Evolutionary conservation across 2,329 filamentous ascomycete species (phyloP).

Genomic region (Colletotrichum endophyticum): DNA sequence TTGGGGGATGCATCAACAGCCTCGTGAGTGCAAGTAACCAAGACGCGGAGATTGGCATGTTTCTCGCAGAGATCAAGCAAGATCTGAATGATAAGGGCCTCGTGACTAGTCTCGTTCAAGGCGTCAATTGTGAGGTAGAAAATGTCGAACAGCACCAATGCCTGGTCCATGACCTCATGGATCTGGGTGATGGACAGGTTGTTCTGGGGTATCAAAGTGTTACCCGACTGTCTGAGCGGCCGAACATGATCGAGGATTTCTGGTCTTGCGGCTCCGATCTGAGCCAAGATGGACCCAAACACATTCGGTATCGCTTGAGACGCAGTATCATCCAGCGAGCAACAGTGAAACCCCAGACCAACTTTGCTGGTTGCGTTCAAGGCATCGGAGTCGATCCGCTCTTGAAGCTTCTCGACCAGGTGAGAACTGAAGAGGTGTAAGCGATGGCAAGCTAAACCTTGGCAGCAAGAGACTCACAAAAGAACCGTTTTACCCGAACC

Average conservation of each 20-base stretch:
- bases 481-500: constrained; percentile 32
- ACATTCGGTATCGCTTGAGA: constrained; percentile 30
- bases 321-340: constrained; percentile 27
- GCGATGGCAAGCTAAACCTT: background rate
- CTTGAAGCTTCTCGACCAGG: constrained; percentile 24
- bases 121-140: constrained; percentile 28
- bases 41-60: constrained; percentile 20
- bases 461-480: constrained; percentile 20
- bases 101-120: constrained; percentile 25
- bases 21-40: constrained; percentile 26
- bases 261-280: constrained; percentile 19
- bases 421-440: constrained; percentile 21
- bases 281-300: constrained; percentile 31
- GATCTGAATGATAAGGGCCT: constrained; percentile 16
- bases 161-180: constrained; percentile 9
- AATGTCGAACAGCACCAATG: constrained; percentile 4
- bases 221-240: constrained; percentile 12
- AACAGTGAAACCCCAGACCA: constrained; percentile 27
- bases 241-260: constrained; percentile 22
- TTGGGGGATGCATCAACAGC: background rate
- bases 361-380: background rate
- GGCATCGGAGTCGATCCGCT: background rate
- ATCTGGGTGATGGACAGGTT: constrained; percentile 21
- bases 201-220: constrained; percentile 24
- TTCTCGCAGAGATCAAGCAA: constrained; percentile 21